These are phyloP conservation scores for Metarhizium anisopliae DNA, from an alignment of 2,329 filamentous ascomycete genomes.

Conservation along the genomic window DNA sequence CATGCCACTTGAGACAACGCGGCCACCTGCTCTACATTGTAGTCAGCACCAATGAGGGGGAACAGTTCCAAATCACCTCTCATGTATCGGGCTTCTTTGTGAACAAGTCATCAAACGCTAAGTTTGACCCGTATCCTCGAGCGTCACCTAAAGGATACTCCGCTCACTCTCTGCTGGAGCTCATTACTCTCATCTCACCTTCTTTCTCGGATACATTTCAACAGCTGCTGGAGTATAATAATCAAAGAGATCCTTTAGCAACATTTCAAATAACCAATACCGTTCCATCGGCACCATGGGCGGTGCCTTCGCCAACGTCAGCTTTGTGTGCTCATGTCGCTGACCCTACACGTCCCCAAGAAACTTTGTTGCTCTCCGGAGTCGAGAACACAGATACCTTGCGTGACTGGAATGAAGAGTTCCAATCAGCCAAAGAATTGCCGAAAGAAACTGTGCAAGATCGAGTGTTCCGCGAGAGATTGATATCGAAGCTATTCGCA, in stretches of 20 bases:
- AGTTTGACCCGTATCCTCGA: constrained; percentile 85
- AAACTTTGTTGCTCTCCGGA: constrained; percentile 82
- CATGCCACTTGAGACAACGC: constrained; percentile 80
- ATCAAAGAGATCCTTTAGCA: constrained; percentile 75
- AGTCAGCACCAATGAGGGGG: constrained; percentile 84
- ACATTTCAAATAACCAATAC: constrained; percentile 96
- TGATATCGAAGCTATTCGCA: constrained; percentile 92
- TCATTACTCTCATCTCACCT: constrained; percentile 72
- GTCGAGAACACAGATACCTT: constrained; percentile 91
- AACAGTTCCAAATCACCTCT: constrained; percentile 87
- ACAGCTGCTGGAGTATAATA: constrained; percentile 75
- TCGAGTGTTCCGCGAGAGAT: constrained; percentile 85
- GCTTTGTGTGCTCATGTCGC: constrained; percentile 62
- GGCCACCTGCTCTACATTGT: constrained; percentile 89
- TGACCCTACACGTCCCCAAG: constrained; percentile 84
- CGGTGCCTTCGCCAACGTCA: constrained; percentile 63
- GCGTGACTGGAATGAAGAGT: constrained; percentile 98
- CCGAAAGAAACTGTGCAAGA: constrained; percentile 92
- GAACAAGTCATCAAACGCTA: constrained; percentile 90
- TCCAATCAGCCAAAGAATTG: constrained; percentile 91
- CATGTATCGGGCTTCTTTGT: constrained; percentile 95
- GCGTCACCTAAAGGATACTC: constrained; percentile 67
- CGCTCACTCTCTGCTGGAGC: constrained; percentile 76
- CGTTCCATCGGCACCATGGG: constrained; percentile 85
- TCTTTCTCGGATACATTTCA: constrained; percentile 73